Conservation (phyloP, 495 filamentous ascomycete genomes). For the Neurospora intermedia region DNA sequence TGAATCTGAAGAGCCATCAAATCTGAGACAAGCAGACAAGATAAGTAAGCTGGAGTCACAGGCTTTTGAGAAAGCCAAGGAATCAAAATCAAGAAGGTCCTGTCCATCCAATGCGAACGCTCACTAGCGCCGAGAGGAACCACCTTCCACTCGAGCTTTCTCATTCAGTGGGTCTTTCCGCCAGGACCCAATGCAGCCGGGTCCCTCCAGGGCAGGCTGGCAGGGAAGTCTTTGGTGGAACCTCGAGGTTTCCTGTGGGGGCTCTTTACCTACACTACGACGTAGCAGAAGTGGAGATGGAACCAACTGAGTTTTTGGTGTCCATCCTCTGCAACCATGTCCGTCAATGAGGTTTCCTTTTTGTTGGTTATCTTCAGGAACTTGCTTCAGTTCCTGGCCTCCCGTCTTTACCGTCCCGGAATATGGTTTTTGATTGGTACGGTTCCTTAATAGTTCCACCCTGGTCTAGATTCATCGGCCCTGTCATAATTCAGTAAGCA, state of each 20-base stretch:
- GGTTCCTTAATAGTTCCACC: background rate
- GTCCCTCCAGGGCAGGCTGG: no score
- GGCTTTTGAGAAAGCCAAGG: background rate
- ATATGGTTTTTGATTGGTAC: background rate
- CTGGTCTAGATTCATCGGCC: background rate
- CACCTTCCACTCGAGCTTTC: background rate
- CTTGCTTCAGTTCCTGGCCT: background rate
- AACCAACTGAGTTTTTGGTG: background rate
- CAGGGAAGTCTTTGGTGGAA: background rate
- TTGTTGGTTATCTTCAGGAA: background rate
- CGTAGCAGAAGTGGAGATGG: background rate
- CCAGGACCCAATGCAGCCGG: no score
- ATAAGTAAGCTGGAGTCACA: background rate
- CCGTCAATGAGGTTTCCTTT: background rate
- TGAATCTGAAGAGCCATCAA: background rate
- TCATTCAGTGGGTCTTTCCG: background rate
- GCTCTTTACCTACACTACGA: background rate
- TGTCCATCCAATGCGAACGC: background rate
- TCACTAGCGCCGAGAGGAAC: background rate
- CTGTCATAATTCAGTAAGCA: background rate
- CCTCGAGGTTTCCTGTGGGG: background rate
- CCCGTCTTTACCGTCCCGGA: background rate
- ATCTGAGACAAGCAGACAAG: background rate
- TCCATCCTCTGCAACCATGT: background rate
- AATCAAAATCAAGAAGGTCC: background rate